phyloP scores from a whole-genome alignment of 768 basidiomycete genomes.

The Atractiella rhizophila region DNA sequence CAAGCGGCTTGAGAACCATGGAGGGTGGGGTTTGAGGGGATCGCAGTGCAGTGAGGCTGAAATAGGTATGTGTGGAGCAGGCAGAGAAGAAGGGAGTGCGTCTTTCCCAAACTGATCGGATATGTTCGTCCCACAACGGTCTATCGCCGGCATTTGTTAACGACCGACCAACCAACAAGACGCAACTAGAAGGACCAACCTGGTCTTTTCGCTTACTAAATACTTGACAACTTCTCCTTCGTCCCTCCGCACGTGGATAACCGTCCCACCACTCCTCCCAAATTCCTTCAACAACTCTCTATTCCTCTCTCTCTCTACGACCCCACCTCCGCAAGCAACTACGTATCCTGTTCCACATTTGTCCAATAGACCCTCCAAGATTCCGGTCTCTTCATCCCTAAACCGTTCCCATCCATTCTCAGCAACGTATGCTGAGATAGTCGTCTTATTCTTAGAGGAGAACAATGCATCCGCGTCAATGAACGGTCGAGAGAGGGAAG shows the following conservation, averaged over 20 bases:
- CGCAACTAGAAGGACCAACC: background rate
- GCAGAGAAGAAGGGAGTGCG: conserved; percentile 10
- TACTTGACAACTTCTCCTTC: conserved; percentile 14
- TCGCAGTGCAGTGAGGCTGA: conserved; percentile 11
- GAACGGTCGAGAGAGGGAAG: conserved; percentile 41
- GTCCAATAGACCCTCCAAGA: conserved; percentile 39
- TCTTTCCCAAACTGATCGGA: conserved; percentile 11
- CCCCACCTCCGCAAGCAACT: conserved; percentile 75
- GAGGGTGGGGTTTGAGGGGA: conserved; percentile 8
- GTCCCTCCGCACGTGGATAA: conserved; percentile 60
- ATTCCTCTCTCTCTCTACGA: conserved; percentile 64
- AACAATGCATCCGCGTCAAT: conserved; percentile 68
- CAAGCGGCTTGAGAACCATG: conserved; percentile 16
- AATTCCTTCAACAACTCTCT: conserved; percentile 45
- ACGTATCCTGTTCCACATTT: conserved; percentile 36
- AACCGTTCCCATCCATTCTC: conserved; percentile 1
- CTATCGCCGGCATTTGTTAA: too few species aligned
- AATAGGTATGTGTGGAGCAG: conserved; percentile 14
- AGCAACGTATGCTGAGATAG: conserved; percentile 33
- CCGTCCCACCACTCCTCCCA: conserved; percentile 24
- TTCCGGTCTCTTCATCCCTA: conserved; percentile 43
- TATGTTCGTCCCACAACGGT: conserved; percentile 6
- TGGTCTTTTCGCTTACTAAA: conserved; percentile 11
- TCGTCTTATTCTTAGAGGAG: conserved; percentile 26
- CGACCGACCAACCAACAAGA: background rate